A percentile compares a stretch with the other conserved stretches of the same genome.
These are phyloP conservation scores for Cydonia oblonga DNA, from an alignment of 331 rosid species.

Conservation along the genomic window DNA sequence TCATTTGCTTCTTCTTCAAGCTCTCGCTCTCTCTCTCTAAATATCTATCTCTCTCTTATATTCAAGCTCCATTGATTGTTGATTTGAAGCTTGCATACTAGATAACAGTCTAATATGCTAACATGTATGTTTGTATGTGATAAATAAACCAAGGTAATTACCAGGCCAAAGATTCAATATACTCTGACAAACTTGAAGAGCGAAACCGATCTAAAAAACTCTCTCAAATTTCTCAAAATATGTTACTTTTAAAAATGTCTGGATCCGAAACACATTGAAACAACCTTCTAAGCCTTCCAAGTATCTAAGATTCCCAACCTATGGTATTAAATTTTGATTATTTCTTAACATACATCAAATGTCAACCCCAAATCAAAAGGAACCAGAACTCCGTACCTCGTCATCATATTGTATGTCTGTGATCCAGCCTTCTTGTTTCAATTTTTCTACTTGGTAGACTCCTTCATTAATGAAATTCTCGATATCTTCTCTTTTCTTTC, in stretches of 20 bases:
- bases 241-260: neutral
- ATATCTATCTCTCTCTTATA: too few relatives aligned
- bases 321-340: neutral
- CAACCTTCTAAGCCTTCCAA: neutral
- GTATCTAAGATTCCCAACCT: neutral
- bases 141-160: neutral
- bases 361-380: constrained; percentile 2
- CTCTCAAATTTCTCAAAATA: neutral
- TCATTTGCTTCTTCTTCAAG: too few relatives aligned
- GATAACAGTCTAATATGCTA: too few relatives aligned
- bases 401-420: constrained; percentile 72
- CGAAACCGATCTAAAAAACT: neutral
- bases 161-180: neutral
- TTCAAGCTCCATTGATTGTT: too few relatives aligned
- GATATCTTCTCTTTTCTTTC: constrained; percentile 61
- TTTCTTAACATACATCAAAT: neutral
- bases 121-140: neutral
- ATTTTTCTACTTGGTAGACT: constrained; percentile 62
- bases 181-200: neutral
- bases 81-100: too few relatives aligned
- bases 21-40: too few relatives aligned
- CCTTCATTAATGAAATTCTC: constrained; percentile 77
- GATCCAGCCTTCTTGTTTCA: constrained; percentile 86
- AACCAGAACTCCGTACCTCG: constrained; percentile 44
- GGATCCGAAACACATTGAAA: constrained; percentile 2